phyloP scores from a whole-genome alignment of 2,329 filamentous ascomycete species.

The Cladophialophora carrionii region DNA sequence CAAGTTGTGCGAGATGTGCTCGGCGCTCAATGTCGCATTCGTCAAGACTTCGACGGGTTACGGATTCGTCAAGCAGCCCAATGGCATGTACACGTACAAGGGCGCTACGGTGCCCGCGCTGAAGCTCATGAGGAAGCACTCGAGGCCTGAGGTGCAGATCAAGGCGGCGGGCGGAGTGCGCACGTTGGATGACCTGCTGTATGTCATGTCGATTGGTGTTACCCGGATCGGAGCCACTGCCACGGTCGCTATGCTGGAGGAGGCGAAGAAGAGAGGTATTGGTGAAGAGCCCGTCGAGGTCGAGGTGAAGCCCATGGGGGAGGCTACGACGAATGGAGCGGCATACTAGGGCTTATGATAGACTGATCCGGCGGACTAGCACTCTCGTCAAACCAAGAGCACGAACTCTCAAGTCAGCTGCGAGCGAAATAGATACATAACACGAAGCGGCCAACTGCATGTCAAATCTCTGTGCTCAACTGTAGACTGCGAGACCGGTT shows the following conservation, averaged over 20 bases:
- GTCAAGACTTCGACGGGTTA: constrained; percentile 66
- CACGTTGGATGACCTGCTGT: constrained; percentile 60
- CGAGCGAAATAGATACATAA: background rate
- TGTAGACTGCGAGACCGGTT: too few relatives aligned
- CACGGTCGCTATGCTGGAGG: constrained; percentile 59
- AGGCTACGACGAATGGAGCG: constrained; percentile 1
- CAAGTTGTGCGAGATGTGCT: constrained; percentile 60
- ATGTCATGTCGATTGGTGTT: constrained; percentile 59
- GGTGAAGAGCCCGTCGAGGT: constrained; percentile 40
- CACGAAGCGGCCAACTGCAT: background rate
- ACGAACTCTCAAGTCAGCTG: background rate
- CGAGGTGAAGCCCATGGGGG: constrained; percentile 23
- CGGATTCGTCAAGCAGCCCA: constrained; percentile 60
- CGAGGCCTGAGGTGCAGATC: constrained; percentile 54
- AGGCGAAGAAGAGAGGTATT: constrained; percentile 58
- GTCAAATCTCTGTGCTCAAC: background rate
- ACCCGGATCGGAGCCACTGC: constrained; percentile 61
- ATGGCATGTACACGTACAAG: constrained; percentile 58
- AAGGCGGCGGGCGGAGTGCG: constrained; percentile 63
- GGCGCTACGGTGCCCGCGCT: constrained; percentile 59
- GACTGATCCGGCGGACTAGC: background rate
- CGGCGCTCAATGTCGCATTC: constrained; percentile 56
- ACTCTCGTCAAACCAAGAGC: background rate
- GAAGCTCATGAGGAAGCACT: constrained; percentile 57
- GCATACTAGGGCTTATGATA: constrained; percentile 9